Base-by-base conservation (phyloP, 495 filamentous ascomycete species). In the Talaromyces adpressus region DNA sequence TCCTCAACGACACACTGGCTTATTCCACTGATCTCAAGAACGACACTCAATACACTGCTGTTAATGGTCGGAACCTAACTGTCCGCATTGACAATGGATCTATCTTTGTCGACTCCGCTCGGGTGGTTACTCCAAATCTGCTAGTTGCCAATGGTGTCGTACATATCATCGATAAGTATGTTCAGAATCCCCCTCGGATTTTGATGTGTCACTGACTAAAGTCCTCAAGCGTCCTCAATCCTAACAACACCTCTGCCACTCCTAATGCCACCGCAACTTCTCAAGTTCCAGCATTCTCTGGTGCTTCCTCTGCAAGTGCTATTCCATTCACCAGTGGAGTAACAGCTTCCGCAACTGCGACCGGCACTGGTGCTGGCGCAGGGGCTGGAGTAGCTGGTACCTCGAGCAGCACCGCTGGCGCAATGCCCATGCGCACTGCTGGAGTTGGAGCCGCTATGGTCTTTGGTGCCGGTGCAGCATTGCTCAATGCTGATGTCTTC, bases 121-220 rank as follows among this genome's bases (percentile, higher is more conserved):
- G 80, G 61, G 73, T 91, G n/a, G 65, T 87, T 9, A 71, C 73
- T 32, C 64, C 83, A 2, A 80, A 91, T 69, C 72, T 91, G 4
- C 77, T 92, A 0, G 66, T 88, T 56, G 73, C 74, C 22, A 89
- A 89, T 57, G 89, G 89, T 63, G 87, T 91, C 9, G 72, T 90
- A 20, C 58, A 60, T 6, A 22, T 60, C 25, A 47, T 60, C 27
- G 58, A 60, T 29, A 60, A 60, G 58, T 60, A 36, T 53, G 36
- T 51, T 25, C 25, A 45, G 23, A 16, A 30, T 34, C 51, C 22
- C 27, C 12, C 34, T 9, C 61, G 47, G 14, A 45, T 11, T 51
- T 25, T 57, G 54, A n/a, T 32, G 59, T 25, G 59, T 16, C 27
- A 20, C n/a, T 25, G 12, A 54, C 23, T 54, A 27, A 27, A 1